Evolutionary conservation across 2,329 filamentous ascomycete species (phyloP).

Genomic region (Ophiostoma pallidulum): DNA sequence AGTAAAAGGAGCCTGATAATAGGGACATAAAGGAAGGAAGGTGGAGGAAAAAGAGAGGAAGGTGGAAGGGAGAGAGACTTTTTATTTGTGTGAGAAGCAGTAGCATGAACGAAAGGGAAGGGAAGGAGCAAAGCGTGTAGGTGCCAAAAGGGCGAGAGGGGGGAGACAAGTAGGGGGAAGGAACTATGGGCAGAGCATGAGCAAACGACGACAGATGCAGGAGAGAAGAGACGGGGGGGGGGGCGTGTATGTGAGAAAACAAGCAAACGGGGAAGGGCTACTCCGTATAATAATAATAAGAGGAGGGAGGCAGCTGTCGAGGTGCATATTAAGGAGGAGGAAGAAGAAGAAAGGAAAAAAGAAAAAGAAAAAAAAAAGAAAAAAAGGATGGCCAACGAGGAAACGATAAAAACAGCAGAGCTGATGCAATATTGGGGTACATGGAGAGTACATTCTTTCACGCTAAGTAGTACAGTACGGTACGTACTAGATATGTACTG

Average conservation of each 20-base stretch:
- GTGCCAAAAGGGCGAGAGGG: constrained; percentile 9
- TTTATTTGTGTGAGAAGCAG: constrained; percentile 12
- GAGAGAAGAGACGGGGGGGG: constrained; percentile 8
- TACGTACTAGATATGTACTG: neutral
- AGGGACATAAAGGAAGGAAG: neutral
- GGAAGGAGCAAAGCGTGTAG: constrained; percentile 19
- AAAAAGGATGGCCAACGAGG: neutral
- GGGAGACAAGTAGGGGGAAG: constrained; percentile 3
- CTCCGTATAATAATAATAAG: constrained; percentile 18
- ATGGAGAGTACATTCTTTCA: neutral
- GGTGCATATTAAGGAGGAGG: neutral
- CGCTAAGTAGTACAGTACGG: neutral
- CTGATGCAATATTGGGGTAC: neutral
- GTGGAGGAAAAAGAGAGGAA: neutral
- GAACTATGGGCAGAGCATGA: constrained; percentile 10
- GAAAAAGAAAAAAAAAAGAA: neutral
- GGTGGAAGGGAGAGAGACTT: neutral
- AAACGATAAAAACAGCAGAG: neutral
- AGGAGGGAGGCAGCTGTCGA: constrained; percentile 10
- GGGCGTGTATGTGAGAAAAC: constrained; percentile 11
- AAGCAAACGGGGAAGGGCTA: constrained; percentile 14
- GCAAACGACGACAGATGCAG: constrained; percentile 7
- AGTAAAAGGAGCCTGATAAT: no score
- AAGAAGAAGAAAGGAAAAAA: neutral
- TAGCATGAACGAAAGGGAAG: constrained; percentile 13